Evolutionary conservation across 2,329 filamentous ascomycete genomes (phyloP), one percentile per base, ranked within the genome.

Genomic region (Chrysoporthe cubensis): DNA sequence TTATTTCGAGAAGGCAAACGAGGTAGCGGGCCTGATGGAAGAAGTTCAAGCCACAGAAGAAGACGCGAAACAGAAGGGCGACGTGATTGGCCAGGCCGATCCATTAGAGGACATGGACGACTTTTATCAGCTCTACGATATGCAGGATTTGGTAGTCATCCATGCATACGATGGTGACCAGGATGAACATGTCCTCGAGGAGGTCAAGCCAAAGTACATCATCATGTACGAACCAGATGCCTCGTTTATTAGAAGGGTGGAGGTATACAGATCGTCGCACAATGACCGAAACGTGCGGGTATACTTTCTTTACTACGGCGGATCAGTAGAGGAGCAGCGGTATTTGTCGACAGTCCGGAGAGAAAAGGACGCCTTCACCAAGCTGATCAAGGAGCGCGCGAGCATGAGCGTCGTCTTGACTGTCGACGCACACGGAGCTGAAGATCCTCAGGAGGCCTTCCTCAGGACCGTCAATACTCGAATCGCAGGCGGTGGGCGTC

Each of bases 211-310:
- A 44, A 90, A 92, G 69, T 97, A 97, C 78, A 93, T 99, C 68
- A 91, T 99, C 80, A 98, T 99, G 96, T 99, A 97, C 78, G 96
- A 98, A 77, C 95, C 96, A 0, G 94, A 98, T 72, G 89, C 95
- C 3, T 90, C 95, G 3, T 99, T 99, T 78, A 97, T 98, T 74
- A 89, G 96, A 16, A 87, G 95, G 48, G 91, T 99, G 26, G 96
- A 99, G 77, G 94, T 98, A 1, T 99, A 98, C 79, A 90, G 96
- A 50, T 97, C 94, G 64, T 97, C 94, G 11, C 96, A 99, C 79
- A 91, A 90, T 67, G 93, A 95, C 76, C 86, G 94, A 46, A 94
- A 93, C 74, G 92, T 98, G 54, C 88, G 93, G 56, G 94, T 97
- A 0, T 99, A 97, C 81, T 98, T 98, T 77, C 89, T 98, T 83